Evolutionary conservation across 148 eudicot genomes (phyloP), one percentile per base, ranked within the genome.

Genomic region (Dysphania ambrosioides): DNA sequence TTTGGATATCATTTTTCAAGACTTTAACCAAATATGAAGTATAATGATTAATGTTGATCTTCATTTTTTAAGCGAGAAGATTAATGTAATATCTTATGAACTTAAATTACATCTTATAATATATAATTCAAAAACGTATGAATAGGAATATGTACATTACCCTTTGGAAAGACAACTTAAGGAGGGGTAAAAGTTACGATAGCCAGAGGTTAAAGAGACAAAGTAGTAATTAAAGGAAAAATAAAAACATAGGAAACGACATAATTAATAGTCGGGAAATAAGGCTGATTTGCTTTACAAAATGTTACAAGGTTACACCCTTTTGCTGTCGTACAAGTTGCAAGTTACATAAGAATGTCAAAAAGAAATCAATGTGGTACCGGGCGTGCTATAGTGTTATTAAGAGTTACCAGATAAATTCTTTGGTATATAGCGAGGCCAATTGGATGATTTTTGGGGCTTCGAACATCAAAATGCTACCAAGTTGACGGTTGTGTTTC

Each of bases 381-480:
- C 21, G 24, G 34, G n/a, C 9, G 8, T 18, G 29, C 29, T 4
- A 34, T 9, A 24, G 55, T 72, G 23, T n/a, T 23, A 47, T 15
- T 26, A 19, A 44, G 68, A 63, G n/a, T 63, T 63, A 74, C 29
- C 35, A 66, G 12, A 27, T 55, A 38, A 53, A 30, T 26, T 55
- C n/a, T 38, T 75, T 75, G 71, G 47, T 56, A 10, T 67, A 56
- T 65, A 27, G 55, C 27, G 71, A 34, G 42, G 49, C 68, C 9
- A 63, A 32, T 15, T 29, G 1, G 19, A 63, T 44, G 51, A 34
- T 34, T 19, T 64, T 64, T 31, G 1, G 36, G 42, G 12, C 2
- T 64, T 64, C 4, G 8, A 67, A 4, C 70, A 66, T 66, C 18
- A n/a, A 65, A 31, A 21, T 65, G 15, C 23, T 65, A 27, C 68